A percentile compares a stretch with the other conserved stretches of the same genome.
phyloP scores from a whole-genome alignment of 1,284 basidiomycete genomes.

The Irpex sp. region DNA sequence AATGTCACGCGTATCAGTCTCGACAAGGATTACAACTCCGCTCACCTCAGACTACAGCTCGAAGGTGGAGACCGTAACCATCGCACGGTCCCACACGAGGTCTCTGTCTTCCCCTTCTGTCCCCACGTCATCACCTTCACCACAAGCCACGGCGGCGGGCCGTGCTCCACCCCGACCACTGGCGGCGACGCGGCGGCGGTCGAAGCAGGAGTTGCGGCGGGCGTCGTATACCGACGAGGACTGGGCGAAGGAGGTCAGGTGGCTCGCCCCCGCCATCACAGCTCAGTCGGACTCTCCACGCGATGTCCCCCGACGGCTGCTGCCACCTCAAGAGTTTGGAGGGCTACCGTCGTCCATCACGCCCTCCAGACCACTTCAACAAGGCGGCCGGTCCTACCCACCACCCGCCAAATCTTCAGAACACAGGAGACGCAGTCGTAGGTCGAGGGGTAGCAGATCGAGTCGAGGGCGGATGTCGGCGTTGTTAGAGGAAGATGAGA shows the following conservation, averaged over 20 bases:
- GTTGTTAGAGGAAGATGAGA: constrained; percentile 42
- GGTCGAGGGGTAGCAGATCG: constrained; percentile 13
- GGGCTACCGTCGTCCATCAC: constrained; percentile 2
- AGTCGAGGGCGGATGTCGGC: constrained; percentile 36
- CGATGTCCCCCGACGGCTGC: constrained; percentile 16
- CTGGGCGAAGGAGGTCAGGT: constrained; percentile 63
- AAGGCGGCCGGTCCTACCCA: constrained; percentile 10
- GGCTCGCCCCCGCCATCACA: constrained; percentile 42
- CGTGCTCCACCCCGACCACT: constrained; percentile 12
- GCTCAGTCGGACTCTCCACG: constrained; percentile 19
- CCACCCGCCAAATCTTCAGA: constrained; percentile 15
- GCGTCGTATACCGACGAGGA: constrained; percentile 45
- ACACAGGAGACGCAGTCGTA: constrained; percentile 12
- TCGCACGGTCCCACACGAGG: constrained; percentile 19
- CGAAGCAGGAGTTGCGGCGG: constrained; percentile 24
- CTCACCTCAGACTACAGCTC: constrained; percentile 20
- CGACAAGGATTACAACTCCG: constrained; percentile 25
- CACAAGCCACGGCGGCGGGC: constrained; percentile 16
- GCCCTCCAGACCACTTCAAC: constrained; percentile 13
- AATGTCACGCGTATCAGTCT: constrained; percentile 27
- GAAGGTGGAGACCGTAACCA: constrained; percentile 21
- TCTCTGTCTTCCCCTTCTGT: constrained; percentile 2
- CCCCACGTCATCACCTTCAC: constrained; percentile 1
- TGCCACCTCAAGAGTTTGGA: constrained; percentile 17
- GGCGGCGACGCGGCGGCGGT: constrained; percentile 23